These are phyloP conservation scores for Ophiostoma ips DNA, from an alignment of 2,329 filamentous ascomycete genomes.

Conservation along the genomic window DNA sequence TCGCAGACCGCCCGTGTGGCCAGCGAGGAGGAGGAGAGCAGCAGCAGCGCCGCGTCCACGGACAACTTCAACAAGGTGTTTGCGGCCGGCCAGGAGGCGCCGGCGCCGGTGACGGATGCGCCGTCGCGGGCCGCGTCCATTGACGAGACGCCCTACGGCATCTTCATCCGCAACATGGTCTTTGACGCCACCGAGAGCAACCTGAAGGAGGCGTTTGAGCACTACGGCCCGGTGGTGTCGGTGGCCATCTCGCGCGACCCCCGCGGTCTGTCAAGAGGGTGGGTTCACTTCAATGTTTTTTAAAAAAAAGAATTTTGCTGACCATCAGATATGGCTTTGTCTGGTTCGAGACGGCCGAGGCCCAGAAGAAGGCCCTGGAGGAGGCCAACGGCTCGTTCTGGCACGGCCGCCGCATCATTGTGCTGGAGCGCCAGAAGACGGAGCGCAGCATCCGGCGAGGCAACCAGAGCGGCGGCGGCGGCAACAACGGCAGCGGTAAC, in stretches of 20 bases:
- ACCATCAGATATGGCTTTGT: conserved; percentile 22
- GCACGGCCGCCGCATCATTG: conserved; percentile 24
- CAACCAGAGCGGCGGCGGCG: no score
- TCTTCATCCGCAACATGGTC: conserved; percentile 24
- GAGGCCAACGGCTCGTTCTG: conserved; percentile 24
- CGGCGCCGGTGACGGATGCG: neutral
- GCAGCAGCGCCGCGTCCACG: neutral
- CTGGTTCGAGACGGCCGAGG: conserved; percentile 16
- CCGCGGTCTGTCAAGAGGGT: conserved; percentile 24
- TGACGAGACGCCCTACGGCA: conserved; percentile 13
- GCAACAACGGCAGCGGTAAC: no score
- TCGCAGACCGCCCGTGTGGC: conserved; percentile 17
- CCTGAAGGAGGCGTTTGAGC: conserved; percentile 20
- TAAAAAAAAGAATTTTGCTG: no score
- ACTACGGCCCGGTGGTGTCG: conserved; percentile 19
- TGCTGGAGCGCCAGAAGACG: conserved; percentile 13
- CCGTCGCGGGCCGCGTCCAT: neutral
- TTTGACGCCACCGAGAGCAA: conserved; percentile 24
- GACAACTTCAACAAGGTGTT: neutral
- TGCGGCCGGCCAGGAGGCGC: neutral
- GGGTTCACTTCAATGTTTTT: conserved; percentile 5
- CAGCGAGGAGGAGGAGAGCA: conserved; percentile 12
- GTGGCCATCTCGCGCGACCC: conserved; percentile 20
- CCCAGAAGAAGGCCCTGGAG: conserved; percentile 16
- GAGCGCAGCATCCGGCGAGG: neutral